Conservation (phyloP, 2,329 filamentous ascomycete species). For the Pestalotiopsis sp. region DNA sequence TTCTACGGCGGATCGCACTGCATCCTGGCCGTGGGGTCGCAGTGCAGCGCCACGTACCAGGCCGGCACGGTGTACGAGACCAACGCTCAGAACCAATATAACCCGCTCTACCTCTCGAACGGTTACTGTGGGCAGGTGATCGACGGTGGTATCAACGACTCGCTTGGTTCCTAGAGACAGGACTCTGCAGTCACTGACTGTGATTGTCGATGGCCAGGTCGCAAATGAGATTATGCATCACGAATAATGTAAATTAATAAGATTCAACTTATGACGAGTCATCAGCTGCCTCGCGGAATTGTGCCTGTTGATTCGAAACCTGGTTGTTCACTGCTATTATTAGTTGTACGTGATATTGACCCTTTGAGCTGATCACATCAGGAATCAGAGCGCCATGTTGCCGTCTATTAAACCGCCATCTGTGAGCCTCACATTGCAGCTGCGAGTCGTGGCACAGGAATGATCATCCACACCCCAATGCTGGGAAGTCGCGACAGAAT, state of each 20-base stretch:
- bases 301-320: no score
- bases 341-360: no score
- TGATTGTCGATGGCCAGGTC: background rate
- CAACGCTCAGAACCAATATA: background rate
- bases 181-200: background rate
- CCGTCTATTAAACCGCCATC: no score
- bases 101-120: background rate
- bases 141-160: background rate
- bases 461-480: no score
- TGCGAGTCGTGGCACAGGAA: no score
- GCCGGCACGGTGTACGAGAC: background rate
- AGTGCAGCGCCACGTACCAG: background rate
- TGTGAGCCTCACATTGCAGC: no score
- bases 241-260: background rate
- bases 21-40: background rate
- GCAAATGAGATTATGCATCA: background rate
- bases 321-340: no score
- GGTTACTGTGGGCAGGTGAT: background rate
- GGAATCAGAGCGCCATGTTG: no score
- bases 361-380: no score
- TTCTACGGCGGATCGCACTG: background rate
- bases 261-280: background rate
- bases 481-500: no score
- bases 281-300: no score
- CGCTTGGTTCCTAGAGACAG: background rate